phyloP scores from a whole-genome alignment of 1,284 basidiomycete species.

The Cryptococcus hybrid region DNA sequence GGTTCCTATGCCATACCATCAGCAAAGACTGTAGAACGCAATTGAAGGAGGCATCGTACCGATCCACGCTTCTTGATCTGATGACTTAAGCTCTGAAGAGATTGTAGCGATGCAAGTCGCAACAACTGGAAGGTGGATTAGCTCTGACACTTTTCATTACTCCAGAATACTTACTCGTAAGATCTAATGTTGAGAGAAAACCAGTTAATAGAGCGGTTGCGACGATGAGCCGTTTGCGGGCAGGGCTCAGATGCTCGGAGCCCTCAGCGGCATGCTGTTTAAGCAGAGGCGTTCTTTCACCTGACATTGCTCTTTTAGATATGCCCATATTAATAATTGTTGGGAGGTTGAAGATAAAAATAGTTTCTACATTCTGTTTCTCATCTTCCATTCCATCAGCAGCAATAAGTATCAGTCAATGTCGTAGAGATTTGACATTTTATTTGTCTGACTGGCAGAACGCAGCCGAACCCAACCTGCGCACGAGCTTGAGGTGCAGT shows the following conservation, averaged over 20 bases:
- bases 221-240: conserved; percentile 17
- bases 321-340: background rate
- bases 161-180: conserved; percentile 19
- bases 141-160: background rate
- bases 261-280: background rate
- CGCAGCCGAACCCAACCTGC: too few relatives aligned
- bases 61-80: conserved; percentile 32
- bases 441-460: too few relatives aligned
- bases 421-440: too few relatives aligned
- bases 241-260: conserved; percentile 1
- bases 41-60: conserved; percentile 6
- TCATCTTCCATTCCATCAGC: too few relatives aligned
- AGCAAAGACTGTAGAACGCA: background rate
- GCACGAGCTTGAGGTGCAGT: too few relatives aligned
- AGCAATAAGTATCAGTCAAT: too few relatives aligned
- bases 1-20: conserved; percentile 9
- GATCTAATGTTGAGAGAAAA: conserved; percentile 24
- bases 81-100: conserved; percentile 23
- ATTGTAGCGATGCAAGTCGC: conserved; percentile 33
- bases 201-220: conserved; percentile 21
- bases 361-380: background rate
- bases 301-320: background rate
- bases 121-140: conserved; percentile 16
- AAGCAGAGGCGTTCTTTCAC: conserved; percentile 16
- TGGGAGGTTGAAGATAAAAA: background rate